A percentile compares a stretch with the other conserved stretches of the same genome.
Conservation (phyloP, 805 yeast genomes). For the Spathaspora arborariae region DNA sequence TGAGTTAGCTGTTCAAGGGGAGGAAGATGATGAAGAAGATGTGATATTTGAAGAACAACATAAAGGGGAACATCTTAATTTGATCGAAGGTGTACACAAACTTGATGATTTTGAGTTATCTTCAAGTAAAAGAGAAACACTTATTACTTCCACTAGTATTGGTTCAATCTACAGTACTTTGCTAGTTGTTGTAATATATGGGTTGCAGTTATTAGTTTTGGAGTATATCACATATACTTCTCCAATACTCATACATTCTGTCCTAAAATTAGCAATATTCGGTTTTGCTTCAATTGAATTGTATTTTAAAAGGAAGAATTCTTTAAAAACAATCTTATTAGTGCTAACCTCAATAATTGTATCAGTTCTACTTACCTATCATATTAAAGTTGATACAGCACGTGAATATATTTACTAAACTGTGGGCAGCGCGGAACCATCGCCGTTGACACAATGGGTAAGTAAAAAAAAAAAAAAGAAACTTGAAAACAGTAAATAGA, state of each 20-base stretch:
- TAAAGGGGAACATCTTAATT: slow-evolving; percentile 8
- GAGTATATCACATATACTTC: slow-evolving; percentile 5
- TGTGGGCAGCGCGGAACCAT: background rate
- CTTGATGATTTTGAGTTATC: slow-evolving; percentile 1
- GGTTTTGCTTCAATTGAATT: background rate
- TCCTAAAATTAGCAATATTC: slow-evolving; percentile 2
- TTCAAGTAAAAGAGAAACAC: background rate
- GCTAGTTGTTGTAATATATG: slow-evolving; percentile 1
- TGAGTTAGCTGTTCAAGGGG: background rate
- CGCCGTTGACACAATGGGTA: background rate
- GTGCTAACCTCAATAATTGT: background rate
- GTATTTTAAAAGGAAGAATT: background rate
- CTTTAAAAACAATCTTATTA: background rate
- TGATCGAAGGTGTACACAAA: background rate
- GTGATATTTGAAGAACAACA: slow-evolving; percentile 2
- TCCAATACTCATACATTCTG: slow-evolving; percentile 2
- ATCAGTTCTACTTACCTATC: background rate
- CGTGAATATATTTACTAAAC: background rate
- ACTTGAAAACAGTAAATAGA: background rate
- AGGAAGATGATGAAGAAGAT: slow-evolving; percentile 6
- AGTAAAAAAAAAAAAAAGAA: slow-evolving; percentile 1
- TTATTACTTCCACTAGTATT: background rate
- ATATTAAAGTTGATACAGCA: background rate
- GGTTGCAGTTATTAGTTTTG: slow-evolving; percentile 4
- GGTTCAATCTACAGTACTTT: background rate